A percentile compares a stretch with the other conserved stretches of the same genome.
Evolutionary conservation across 768 basidiomycete genomes (phyloP).

Genomic region (Glaciozyma martinii): DNA sequence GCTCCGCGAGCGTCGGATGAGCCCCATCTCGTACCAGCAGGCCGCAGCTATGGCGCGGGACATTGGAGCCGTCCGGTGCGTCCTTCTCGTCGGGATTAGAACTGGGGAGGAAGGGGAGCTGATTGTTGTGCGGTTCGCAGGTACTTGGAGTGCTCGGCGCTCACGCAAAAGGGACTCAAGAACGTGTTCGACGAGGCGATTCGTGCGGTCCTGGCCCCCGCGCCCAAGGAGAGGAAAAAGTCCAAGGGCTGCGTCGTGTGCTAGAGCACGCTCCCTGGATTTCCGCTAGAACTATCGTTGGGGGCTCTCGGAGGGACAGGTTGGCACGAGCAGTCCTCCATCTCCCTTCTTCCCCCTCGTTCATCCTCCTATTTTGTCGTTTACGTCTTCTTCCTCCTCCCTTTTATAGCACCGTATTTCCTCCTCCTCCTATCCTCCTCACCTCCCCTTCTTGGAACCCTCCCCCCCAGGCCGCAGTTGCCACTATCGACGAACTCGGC

Average conservation of each 20-base stretch:
- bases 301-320: not conserved
- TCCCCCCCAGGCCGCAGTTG: too few relatives aligned
- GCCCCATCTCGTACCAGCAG: conserved; percentile 83
- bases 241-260: conserved; percentile 43
- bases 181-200: conserved; percentile 99
- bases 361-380: not conserved
- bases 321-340: not conserved
- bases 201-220: conserved; percentile 60
- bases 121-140: not conserved
- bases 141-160: conserved; percentile 87
- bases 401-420: not conserved
- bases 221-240: conserved; percentile 37
- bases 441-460: not conserved
- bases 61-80: conserved; percentile 77
- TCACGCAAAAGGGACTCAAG: conserved; percentile 97
- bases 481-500: too few relatives aligned
- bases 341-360: not conserved
- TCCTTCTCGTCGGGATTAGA: not conserved
- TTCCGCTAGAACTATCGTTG: not conserved
- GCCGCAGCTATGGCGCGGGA: conserved; percentile 86
- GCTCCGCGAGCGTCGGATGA: conserved; percentile 90
- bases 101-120: not conserved
- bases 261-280: conserved; percentile 14
- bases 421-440: not conserved
- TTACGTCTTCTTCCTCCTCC: not conserved